Base-by-base conservation (phyloP, 805 yeast genomes). In the Yamadazyma tumulicola region DNA sequence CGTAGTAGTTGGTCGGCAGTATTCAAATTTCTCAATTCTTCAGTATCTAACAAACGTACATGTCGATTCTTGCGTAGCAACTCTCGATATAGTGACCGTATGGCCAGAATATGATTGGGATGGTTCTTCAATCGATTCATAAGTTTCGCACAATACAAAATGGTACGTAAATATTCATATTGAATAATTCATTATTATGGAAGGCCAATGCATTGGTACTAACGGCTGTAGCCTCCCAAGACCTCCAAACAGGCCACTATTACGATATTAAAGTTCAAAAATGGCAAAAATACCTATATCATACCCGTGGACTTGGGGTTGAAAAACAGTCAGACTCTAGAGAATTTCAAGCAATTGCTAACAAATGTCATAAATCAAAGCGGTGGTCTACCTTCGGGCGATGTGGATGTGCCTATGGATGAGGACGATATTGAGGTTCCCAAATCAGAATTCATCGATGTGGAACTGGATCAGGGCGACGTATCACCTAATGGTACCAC, bases 341-440 rank as follows among this genome's bases (percentile, higher is more conserved):
- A 21, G 9, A 34, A 39, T 23, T 37, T 64, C 31, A 43, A 46
- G 33, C 35, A 40, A 3, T 35, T 49, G 13, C 55, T 77, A 16
- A 52, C 54, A 1, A 46, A 49, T 5, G 64, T 69, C 17, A 63
- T 78, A 17, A 64, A 68, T 37, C 42, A 54, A 2, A 61, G 75
- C 0, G 82, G 82, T 2, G 82, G 82, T 0, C 49, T 68, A 1
- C 51, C 43, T 3, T 54, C 55, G 4, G 48, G 52, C n/a, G 59
- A 49, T 7, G 59, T 42, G 4, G 54, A 55, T 5, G 47, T 51
- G 15, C 59, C 49, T 8, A 59, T 43, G 4, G 54, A 55, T 32
- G 59, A 54, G 4, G 57, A 47, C 13, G 54, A 55, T 32, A 60
- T 55, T 4, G 67, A 57, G 10, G 58, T 64, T 3, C 70, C 69